Evolutionary conservation across 2,329 filamentous ascomycete species (phyloP).

Genomic region (Chrysosporium keratinophilum): DNA sequence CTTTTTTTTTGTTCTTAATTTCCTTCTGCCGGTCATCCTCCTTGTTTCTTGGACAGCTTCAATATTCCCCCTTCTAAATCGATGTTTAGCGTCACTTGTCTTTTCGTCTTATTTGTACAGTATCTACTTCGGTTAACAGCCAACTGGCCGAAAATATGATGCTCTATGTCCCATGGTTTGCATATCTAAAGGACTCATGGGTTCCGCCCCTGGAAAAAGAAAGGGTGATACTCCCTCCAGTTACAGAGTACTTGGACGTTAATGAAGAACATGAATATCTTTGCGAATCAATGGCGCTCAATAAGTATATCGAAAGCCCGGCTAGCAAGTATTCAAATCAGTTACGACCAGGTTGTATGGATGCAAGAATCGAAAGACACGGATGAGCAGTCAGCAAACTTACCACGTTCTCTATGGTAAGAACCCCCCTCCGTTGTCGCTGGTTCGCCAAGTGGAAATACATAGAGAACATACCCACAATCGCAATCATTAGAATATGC

Average conservation of each 20-base stretch:
- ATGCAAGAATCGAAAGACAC: not conserved
- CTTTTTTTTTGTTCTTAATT: too few species aligned
- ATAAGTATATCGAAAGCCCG: constrained; percentile 29
- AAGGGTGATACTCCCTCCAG: too few species aligned
- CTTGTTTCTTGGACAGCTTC: not conserved
- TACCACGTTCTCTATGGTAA: constrained; percentile 41
- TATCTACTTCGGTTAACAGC: too few species aligned
- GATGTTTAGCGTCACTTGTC: too few species aligned
- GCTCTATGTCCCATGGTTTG: too few species aligned
- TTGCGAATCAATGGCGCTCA: constrained; percentile 18
- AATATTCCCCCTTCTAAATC: too few species aligned
- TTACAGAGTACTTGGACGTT: not conserved
- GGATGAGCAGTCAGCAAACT: constrained; percentile 7
- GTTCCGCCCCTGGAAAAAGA: too few species aligned
- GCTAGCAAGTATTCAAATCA: constrained; percentile 16
- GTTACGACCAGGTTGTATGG: not conserved
- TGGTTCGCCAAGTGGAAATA: constrained; percentile 47
- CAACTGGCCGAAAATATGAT: too few species aligned
- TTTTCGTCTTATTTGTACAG: not conserved
- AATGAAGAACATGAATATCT: too few species aligned
- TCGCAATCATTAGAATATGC: constrained; percentile 48
- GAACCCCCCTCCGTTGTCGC: constrained; percentile 39
- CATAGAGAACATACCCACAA: constrained; percentile 43
- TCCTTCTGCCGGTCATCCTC: not conserved
- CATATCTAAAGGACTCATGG: too few species aligned